A percentile compares a stretch with the other conserved stretches of the same genome.
phyloP scores from a whole-genome alignment of 2,329 filamentous ascomycete species.

The Xylaria digitata region DNA sequence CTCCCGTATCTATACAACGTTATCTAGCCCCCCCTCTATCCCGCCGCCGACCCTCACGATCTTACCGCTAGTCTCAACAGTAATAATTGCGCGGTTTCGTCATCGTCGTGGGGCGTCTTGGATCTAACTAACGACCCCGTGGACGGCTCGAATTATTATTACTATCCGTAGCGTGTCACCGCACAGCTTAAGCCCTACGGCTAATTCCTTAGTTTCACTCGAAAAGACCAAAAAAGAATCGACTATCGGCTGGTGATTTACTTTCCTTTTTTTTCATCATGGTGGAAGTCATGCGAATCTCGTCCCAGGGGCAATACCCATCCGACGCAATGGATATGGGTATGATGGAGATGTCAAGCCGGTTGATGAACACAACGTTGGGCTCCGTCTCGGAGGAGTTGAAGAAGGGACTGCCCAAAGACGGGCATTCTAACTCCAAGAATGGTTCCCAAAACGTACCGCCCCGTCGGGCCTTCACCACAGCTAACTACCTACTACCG shows the following conservation, averaged over 20 bases:
- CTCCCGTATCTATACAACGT: constrained; percentile 1
- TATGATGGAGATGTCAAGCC: constrained; percentile 46
- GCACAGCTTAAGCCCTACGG: constrained; percentile 27
- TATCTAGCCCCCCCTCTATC: not conserved
- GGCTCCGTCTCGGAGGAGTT: constrained; percentile 40
- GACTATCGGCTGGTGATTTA: not conserved
- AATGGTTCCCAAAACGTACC: constrained; percentile 34
- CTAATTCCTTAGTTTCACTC: constrained; percentile 29
- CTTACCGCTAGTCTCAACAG: constrained; percentile 37
- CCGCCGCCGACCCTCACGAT: constrained; percentile 32
- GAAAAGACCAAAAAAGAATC: constrained; percentile 28
- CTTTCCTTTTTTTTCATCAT: constrained; percentile 38
- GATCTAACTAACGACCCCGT: constrained; percentile 28
- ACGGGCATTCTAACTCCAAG: constrained; percentile 15
- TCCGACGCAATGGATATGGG: constrained; percentile 44
- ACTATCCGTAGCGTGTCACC: constrained; percentile 18
- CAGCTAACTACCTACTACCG: constrained; percentile 45
- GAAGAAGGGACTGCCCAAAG: constrained; percentile 13
- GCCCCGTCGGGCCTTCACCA: constrained; percentile 50
- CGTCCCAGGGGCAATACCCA: constrained; percentile 42
- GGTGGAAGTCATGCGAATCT: constrained; percentile 48
- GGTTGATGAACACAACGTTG: constrained; percentile 45
- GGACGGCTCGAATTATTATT: constrained; percentile 22
- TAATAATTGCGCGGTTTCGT: constrained; percentile 18
- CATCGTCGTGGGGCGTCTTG: constrained; percentile 33